phyloP scores from a whole-genome alignment of 2,329 filamentous ascomycete genomes.

The Claviceps purpurea region DNA sequence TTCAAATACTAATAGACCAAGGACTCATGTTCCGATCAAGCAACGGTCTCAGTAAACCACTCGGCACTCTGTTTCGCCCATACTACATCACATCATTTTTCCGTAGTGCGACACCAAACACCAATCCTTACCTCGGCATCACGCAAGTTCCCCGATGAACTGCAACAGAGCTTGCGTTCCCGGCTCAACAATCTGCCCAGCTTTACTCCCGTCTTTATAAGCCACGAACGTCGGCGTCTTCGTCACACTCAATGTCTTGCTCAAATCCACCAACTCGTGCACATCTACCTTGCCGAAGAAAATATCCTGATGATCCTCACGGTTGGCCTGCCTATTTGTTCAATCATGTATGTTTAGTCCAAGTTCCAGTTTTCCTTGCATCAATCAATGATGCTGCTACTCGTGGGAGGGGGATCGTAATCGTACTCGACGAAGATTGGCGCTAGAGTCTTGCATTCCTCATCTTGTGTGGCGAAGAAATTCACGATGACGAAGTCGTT shows the following conservation, averaged over 20 bases:
- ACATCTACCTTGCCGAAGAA: slow-evolving; percentile 4
- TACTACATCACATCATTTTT: too few relatives aligned
- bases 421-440: slow-evolving; percentile 6
- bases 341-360: too few relatives aligned
- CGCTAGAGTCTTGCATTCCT: slow-evolving; percentile 2
- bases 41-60: too few relatives aligned
- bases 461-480: slow-evolving; percentile 4
- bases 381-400: not conserved
- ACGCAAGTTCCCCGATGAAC: not conserved
- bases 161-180: slow-evolving; percentile 3
- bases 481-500: slow-evolving; percentile 2
- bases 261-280: not conserved
- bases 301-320: not conserved
- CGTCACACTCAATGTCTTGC: not conserved
- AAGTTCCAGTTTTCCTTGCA: not conserved
- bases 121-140: not conserved
- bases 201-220: slow-evolving; percentile 1
- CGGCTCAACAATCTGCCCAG: not conserved
- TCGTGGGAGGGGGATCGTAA: not conserved
- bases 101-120: not conserved
- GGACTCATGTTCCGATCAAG: too few relatives aligned
- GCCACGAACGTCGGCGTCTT: slow-evolving; percentile 1
- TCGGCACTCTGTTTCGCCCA: too few relatives aligned
- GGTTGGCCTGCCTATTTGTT: slow-evolving; percentile 3
- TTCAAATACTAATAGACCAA: too few relatives aligned